A percentile compares a stretch with the other conserved stretches of the same genome.
phyloP scores from a whole-genome alignment of 139 green algal species.

The Tetradesmus lagerheimii region DNA sequence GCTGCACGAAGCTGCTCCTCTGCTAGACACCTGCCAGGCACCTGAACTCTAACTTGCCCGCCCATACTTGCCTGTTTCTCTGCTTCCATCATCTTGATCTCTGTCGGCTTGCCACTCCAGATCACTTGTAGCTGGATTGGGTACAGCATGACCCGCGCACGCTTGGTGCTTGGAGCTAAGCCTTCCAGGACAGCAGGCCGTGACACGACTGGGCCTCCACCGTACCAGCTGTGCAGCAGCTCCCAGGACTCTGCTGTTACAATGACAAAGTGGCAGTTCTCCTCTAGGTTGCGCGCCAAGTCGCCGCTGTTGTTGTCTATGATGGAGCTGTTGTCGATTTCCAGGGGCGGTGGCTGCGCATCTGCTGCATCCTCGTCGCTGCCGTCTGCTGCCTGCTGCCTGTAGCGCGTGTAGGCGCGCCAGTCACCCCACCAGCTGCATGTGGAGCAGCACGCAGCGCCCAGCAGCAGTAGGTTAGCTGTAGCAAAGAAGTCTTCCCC shows the following conservation, averaged over 20 bases:
- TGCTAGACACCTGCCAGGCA: too few species aligned
- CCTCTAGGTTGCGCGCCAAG: conserved; percentile 15
- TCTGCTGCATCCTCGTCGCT: background rate
- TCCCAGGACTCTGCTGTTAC: conserved; percentile 55
- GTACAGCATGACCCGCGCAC: conserved; percentile 49
- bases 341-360: background rate
- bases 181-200: conserved; percentile 32
- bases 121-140: conserved; percentile 54
- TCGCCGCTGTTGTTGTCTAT: background rate
- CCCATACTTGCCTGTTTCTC: conserved; percentile 13
- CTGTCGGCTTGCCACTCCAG: background rate
- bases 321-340: conserved; percentile 31
- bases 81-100: conserved; percentile 17
- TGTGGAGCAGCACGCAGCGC: background rate
- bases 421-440: conserved; percentile 37
- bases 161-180: conserved; percentile 34
- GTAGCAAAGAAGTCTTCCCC: background rate
- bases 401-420: conserved; percentile 38
- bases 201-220: conserved; percentile 59
- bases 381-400: background rate
- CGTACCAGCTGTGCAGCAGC: conserved; percentile 69
- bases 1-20: background rate
- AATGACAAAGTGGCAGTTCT: conserved; percentile 29
- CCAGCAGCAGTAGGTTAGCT: background rate
- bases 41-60: background rate